Percentiles rank a stretch among this genome's conserved stretches.
Conservation (phyloP, 768 basidiomycete genomes). For the Pisolithus orientalis region DNA sequence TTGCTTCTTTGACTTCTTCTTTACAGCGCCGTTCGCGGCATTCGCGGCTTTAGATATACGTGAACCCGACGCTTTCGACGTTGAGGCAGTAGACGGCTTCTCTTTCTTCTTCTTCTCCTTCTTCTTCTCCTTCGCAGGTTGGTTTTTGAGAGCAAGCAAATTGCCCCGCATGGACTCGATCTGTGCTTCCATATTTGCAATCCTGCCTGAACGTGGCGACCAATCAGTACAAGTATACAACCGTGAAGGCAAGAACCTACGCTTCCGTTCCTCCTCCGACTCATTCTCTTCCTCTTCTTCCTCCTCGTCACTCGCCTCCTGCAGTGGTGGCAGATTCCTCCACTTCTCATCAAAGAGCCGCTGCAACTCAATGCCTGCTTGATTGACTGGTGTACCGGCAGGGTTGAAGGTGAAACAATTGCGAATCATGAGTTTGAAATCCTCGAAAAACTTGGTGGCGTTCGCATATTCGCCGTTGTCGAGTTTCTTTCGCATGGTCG, state of each 20-base stretch:
- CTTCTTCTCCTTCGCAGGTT: conserved; percentile 59
- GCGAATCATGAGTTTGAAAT: conserved; percentile 91
- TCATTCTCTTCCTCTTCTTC: conserved; percentile 60
- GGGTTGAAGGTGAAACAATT: conserved; percentile 95
- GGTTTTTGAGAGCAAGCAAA: conserved; percentile 54
- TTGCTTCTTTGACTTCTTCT: conserved; percentile 59
- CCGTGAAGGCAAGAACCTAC: conserved; percentile 34
- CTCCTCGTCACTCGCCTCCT: conserved; percentile 50
- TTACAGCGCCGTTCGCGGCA: conserved; percentile 38
- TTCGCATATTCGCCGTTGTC: conserved; percentile 69
- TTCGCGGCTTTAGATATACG: conserved; percentile 42
- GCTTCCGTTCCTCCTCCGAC: conserved; percentile 60
- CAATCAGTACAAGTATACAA: conserved; percentile 6
- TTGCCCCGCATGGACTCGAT: conserved; percentile 73
- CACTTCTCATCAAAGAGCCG: conserved; percentile 91
- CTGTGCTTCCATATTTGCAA: conserved; percentile 73
- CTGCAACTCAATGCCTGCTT: conserved; percentile 81
- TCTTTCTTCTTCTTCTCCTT: conserved; percentile 67
- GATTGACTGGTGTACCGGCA: conserved; percentile 77
- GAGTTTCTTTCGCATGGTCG: conserved; percentile 82
- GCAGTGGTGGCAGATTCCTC: conserved; percentile 64
- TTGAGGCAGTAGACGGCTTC: conserved; percentile 51
- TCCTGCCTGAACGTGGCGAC: conserved; percentile 45
- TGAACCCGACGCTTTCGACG: conserved; percentile 48
- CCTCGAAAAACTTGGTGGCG: conserved; percentile 79